phyloP scores from a whole-genome alignment of 441 rosid species.

The Adansonia rubrostipa region DNA sequence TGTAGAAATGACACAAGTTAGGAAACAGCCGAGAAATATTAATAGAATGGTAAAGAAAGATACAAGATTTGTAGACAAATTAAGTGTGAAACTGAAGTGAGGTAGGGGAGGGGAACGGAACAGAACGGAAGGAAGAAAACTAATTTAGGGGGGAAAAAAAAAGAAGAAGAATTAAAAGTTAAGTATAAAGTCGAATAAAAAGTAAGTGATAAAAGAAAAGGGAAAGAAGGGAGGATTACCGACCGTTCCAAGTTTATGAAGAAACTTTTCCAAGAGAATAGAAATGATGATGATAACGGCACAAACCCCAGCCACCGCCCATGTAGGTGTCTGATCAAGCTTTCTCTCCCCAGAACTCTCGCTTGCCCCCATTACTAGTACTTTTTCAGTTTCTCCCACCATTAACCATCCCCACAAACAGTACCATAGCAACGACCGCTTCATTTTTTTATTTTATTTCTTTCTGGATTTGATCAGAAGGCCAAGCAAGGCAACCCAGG shows the following conservation, averaged over 20 bases:
- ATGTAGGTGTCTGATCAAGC: conserved; percentile 82
- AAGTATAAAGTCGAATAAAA: background rate
- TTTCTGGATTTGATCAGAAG: background rate
- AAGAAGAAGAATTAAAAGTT: background rate
- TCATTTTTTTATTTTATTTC: background rate
- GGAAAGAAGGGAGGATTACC: conserved; percentile 30
- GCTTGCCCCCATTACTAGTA: conserved; percentile 31
- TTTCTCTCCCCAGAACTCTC: conserved; percentile 40
- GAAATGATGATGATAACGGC: conserved; percentile 71
- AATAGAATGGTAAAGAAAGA: background rate
- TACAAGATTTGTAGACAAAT: background rate
- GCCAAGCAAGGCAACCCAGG: background rate
- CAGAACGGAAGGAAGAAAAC: background rate
- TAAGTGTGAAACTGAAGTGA: background rate
- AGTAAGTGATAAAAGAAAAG: background rate
- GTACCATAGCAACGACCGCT: conserved; percentile 21
- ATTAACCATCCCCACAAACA: conserved; percentile 30
- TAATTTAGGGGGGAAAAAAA: background rate
- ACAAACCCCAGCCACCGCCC: conserved; percentile 86
- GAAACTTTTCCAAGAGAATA: conserved; percentile 61
- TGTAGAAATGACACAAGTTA: background rate
- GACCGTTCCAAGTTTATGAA: conserved; percentile 67
- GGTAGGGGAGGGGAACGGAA: too few species aligned
- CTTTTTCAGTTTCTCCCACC: conserved; percentile 26
- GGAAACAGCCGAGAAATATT: background rate